Conservation (phyloP, 2,329 filamentous ascomycete genomes). For the Colletotrichum brevisporum region DNA sequence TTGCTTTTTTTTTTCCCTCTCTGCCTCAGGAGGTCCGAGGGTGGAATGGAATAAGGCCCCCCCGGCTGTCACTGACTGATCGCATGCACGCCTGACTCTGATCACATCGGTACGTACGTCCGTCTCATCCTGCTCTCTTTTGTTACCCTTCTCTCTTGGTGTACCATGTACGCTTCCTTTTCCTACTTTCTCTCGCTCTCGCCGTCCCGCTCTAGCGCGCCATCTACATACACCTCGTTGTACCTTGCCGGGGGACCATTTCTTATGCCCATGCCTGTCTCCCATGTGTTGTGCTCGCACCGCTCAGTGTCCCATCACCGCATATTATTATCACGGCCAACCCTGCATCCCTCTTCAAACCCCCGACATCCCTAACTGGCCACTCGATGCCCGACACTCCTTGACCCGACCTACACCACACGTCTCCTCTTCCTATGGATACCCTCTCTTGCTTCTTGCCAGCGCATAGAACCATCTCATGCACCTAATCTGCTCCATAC, state of each 20-base stretch:
- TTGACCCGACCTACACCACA: constrained; percentile 30
- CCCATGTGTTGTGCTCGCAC: constrained; percentile 40
- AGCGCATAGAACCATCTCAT: constrained; percentile 43
- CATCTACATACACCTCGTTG: constrained; percentile 4
- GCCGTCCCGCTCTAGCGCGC: constrained; percentile 20
- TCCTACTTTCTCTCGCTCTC: constrained; percentile 2
- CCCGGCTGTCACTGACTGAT: constrained; percentile 39
- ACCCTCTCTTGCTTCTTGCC: constrained; percentile 42
- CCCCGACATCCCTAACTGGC: constrained; percentile 37
- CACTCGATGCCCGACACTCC: constrained; percentile 38
- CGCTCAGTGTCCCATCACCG: constrained; percentile 37
- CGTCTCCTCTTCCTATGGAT: constrained; percentile 41
- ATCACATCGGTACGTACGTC: constrained; percentile 32
- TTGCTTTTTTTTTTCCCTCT: constrained; percentile 37
- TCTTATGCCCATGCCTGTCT: constrained; percentile 40
- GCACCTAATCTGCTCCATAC: constrained; percentile 36
- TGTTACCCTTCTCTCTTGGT: constrained; percentile 5
- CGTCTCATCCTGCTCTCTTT: constrained; percentile 18
- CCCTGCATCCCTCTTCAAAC: constrained; percentile 40
- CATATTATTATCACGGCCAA: constrained; percentile 36
- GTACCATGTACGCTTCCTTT: constrained; percentile 3
- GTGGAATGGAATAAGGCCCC: constrained; percentile 39
- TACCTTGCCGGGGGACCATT: constrained; percentile 28
- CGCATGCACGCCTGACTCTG: constrained; percentile 39
- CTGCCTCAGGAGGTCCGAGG: constrained; percentile 35